These are phyloP conservation scores for Aspergillus ibericus DNA, from an alignment of 2,329 filamentous ascomycete species.

Conservation along the genomic window DNA sequence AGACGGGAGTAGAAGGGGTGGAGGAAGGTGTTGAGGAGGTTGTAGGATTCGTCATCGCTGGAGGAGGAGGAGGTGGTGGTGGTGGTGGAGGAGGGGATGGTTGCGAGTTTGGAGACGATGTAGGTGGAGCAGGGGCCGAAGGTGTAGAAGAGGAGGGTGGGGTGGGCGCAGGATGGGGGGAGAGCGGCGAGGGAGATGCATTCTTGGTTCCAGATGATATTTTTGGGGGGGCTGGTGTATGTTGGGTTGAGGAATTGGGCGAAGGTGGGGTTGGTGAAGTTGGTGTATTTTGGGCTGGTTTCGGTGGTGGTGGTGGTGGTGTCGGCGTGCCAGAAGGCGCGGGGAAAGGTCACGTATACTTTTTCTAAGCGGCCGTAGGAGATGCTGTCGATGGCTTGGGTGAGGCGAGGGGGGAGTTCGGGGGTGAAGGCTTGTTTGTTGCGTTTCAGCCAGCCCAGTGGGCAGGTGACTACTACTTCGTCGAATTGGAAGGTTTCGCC, in stretches of 20 bases:
- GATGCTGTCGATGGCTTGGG: constrained; percentile 48
- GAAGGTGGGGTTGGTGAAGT: constrained; percentile 60
- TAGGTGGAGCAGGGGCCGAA: constrained; percentile 46
- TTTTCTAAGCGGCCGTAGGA: constrained; percentile 51
- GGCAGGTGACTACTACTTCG: constrained; percentile 54
- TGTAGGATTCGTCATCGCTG: constrained; percentile 52
- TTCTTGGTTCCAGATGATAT: constrained; percentile 70
- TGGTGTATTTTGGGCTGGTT: constrained; percentile 18
- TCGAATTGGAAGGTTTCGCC: constrained; percentile 46
- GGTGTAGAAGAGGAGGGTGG: constrained; percentile 77
- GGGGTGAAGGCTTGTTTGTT: constrained; percentile 49
- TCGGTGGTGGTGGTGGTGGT: constrained; percentile 8
- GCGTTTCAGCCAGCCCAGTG: constrained; percentile 55
- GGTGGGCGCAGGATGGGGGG: constrained; percentile 60
- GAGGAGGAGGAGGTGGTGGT: constrained; percentile 37
- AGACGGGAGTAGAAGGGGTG: constrained; percentile 74
- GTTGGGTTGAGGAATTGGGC: constrained; percentile 71
- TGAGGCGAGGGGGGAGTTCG: constrained; percentile 43
- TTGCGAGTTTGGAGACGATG: constrained; percentile 37
- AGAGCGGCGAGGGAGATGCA: constrained; percentile 74
- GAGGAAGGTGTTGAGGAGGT: constrained; percentile 66
- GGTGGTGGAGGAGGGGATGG: constrained; percentile 37
- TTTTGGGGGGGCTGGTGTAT: constrained; percentile 65
- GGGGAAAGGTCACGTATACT: constrained; percentile 66
- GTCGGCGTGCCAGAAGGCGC: constrained; percentile 69